Evolutionary conservation across 805 yeast species (phyloP).

Genomic region (Yamadazyma kitorensis): DNA sequence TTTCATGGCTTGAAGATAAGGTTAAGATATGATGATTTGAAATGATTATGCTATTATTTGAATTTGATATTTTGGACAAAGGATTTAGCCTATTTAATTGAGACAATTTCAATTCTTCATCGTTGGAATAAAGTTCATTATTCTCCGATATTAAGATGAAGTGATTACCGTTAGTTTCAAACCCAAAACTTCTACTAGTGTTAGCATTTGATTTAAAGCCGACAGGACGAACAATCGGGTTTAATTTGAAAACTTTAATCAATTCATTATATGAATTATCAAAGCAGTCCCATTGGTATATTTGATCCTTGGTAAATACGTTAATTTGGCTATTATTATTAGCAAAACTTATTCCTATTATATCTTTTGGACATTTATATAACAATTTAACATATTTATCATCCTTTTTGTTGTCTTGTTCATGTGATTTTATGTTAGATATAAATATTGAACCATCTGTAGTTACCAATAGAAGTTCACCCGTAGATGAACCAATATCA

Average conservation of each 20-base stretch:
- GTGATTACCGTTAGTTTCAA: slow-evolving; percentile 14
- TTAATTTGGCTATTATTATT: slow-evolving; percentile 24
- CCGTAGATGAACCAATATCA: slow-evolving; percentile 17
- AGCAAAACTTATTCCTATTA: slow-evolving; percentile 19
- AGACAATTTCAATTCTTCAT: slow-evolving; percentile 24
- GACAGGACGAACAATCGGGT: slow-evolving; percentile 12
- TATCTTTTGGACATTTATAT: slow-evolving; percentile 14
- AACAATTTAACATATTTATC: slow-evolving; percentile 32
- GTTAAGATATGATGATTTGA: slow-evolving; percentile 31
- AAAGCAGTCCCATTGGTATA: slow-evolving; percentile 33
- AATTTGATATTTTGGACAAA: slow-evolving; percentile 5
- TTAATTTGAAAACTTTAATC: slow-evolving; percentile 23
- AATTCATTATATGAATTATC: slow-evolving; percentile 29
- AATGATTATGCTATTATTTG: slow-evolving; percentile 15
- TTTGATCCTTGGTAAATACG: slow-evolving; percentile 16
- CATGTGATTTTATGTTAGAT: slow-evolving; percentile 24
- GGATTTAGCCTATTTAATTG: slow-evolving; percentile 13
- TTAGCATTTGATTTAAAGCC: too few relatives aligned
- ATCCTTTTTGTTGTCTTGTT: slow-evolving; percentile 29
- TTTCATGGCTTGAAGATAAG: slow-evolving; percentile 14
- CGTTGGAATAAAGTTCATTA: slow-evolving; percentile 26
- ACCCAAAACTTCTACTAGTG: background rate
- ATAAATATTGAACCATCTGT: slow-evolving; percentile 27
- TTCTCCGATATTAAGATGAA: slow-evolving; percentile 13
- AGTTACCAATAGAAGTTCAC: slow-evolving; percentile 30